phyloP scores from a whole-genome alignment of 805 yeast genomes.

The Monosporozyma solicola region DNA sequence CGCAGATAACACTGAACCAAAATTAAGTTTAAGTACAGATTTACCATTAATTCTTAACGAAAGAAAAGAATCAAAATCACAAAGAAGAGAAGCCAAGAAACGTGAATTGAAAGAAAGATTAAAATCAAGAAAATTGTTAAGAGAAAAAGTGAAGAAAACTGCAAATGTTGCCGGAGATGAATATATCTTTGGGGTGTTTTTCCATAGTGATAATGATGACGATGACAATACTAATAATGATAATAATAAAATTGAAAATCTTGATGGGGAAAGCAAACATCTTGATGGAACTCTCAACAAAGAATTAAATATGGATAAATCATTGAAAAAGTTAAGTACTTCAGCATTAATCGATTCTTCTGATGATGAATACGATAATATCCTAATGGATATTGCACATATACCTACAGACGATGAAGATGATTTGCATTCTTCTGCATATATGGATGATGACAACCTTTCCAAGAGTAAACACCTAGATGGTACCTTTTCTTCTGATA shows the following conservation, averaged over 20 bases:
- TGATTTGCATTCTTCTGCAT: constrained; percentile 6
- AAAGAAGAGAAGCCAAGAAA: constrained; percentile 23
- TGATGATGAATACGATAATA: constrained; percentile 30
- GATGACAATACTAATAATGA: constrained; percentile 3
- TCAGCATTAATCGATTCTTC: constrained; percentile 18
- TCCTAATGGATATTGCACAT: constrained; percentile 27
- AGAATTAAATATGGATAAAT: constrained; percentile 4
- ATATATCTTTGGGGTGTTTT: constrained; percentile 28
- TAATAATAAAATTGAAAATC: not conserved
- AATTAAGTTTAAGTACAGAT: constrained; percentile 26
- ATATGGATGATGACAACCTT: constrained; percentile 26
- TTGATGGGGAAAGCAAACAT: not conserved
- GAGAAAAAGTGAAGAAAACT: constrained; percentile 26
- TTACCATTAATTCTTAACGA: constrained; percentile 27
- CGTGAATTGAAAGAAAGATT: constrained; percentile 25
- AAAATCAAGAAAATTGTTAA: constrained; percentile 20
- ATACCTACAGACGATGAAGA: constrained; percentile 31
- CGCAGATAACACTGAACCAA: constrained; percentile 28
- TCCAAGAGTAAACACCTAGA: constrained; percentile 2
- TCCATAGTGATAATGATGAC: constrained; percentile 25
- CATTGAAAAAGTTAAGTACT: constrained; percentile 12
- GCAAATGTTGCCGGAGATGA: constrained; percentile 32
- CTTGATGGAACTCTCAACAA: not conserved
- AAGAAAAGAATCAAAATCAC: constrained; percentile 19
- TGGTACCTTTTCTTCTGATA: not conserved